Conservation (phyloP, 2,329 filamentous ascomycete species). For the Diaporthe ilicicola region DNA sequence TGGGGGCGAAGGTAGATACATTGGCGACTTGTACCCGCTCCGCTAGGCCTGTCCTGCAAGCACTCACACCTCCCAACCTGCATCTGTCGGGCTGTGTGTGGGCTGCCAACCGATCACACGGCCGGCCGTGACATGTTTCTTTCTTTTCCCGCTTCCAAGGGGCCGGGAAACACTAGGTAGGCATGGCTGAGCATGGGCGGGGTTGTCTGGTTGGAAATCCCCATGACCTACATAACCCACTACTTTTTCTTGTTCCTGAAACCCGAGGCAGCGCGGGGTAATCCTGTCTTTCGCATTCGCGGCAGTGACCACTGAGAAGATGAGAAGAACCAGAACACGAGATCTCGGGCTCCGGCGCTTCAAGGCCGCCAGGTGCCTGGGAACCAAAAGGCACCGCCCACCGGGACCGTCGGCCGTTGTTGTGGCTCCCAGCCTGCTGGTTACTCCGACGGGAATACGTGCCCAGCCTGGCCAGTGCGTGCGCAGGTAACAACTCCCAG, state of each 20-base stretch:
- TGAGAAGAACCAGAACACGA: neutral
- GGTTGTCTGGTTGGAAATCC: neutral
- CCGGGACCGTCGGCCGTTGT: constrained; percentile 12
- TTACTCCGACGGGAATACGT: constrained; percentile 13
- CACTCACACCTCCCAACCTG: constrained; percentile 13
- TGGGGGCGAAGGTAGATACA: constrained; percentile 14
- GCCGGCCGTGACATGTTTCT: neutral
- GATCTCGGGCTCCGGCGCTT: constrained; percentile 13
- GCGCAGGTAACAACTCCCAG: neutral
- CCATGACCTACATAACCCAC: neutral
- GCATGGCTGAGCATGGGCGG: neutral
- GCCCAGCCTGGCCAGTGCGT: neutral
- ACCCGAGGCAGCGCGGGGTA: constrained; percentile 15
- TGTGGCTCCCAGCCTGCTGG: neutral
- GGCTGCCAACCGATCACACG: constrained; percentile 5
- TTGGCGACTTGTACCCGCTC: constrained; percentile 19
- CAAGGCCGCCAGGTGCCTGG: constrained; percentile 10
- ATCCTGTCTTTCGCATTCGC: neutral
- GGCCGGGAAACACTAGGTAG: constrained; percentile 3
- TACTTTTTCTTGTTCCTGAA: constrained; percentile 10
- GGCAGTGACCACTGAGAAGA: neutral
- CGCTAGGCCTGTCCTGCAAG: neutral
- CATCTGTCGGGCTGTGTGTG: neutral
- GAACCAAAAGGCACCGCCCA: neutral
- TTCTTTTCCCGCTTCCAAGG: constrained; percentile 3